Conservation (phyloP, 192 early-diverging fungal genomes). For the Backusella psychrophila region DNA sequence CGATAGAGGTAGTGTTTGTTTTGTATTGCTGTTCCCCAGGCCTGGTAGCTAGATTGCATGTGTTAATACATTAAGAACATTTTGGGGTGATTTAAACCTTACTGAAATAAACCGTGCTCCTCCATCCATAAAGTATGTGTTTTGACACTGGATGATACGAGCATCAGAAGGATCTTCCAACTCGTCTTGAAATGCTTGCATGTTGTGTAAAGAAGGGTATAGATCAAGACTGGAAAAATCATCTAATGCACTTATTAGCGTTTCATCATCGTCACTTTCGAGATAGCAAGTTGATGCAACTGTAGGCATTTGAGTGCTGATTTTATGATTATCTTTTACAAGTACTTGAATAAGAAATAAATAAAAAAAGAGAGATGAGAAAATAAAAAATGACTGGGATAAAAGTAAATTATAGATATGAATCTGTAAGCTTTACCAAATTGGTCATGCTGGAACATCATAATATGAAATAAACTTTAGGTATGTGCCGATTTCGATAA, state of each 20-base stretch:
- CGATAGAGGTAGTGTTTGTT: conserved; percentile 28
- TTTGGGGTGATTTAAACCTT: background rate
- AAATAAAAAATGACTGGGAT: background rate
- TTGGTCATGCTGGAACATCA: background rate
- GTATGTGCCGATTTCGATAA: background rate
- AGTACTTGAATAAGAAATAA: background rate
- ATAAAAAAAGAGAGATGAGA: background rate
- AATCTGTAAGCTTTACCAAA: background rate
- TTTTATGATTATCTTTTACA: background rate
- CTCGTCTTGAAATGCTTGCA: conserved; percentile 6
- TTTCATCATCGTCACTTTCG: conserved; percentile 12
- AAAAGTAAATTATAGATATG: background rate
- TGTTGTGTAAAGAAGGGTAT: background rate
- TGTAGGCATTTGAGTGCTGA: background rate
- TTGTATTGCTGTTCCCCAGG: conserved; percentile 30
- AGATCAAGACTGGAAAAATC: conserved; percentile 1
- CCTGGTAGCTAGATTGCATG: conserved; percentile 22
- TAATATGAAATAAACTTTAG: background rate
- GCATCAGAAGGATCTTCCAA: conserved; percentile 20
- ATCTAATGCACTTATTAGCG: background rate
- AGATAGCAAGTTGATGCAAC: background rate
- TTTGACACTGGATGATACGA: conserved; percentile 27
- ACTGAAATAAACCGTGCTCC: conserved; percentile 37
- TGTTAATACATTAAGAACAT: background rate
- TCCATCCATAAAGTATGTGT: conserved; percentile 40